Conservation (phyloP, 495 filamentous ascomycete species). For the Penicillium paradoxum region DNA sequence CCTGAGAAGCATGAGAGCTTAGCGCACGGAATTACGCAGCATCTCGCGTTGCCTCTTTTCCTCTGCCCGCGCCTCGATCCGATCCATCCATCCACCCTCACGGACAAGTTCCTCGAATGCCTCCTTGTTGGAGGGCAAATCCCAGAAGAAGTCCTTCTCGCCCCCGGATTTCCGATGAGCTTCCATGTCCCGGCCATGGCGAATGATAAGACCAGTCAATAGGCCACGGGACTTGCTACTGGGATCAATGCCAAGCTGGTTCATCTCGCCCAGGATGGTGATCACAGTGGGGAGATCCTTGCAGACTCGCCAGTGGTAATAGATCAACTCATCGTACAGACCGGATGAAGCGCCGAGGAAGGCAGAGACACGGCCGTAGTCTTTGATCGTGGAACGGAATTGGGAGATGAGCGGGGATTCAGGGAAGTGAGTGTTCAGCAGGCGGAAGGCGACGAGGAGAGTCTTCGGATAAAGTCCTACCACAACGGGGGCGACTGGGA, state of each 20-base stretch:
- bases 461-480: slow-evolving; percentile 62
- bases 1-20: background rate
- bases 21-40: background rate
- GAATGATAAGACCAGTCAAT: slow-evolving; percentile 32
- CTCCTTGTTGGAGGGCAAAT: slow-evolving; percentile 30
- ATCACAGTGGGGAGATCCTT: slow-evolving; percentile 57
- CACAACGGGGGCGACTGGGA: slow-evolving; percentile 51
- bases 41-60: background rate
- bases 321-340: slow-evolving; percentile 70
- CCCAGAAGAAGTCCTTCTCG: slow-evolving; percentile 33
- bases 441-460: slow-evolving; percentile 57
- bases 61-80: slow-evolving; percentile 10
- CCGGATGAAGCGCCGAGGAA: slow-evolving; percentile 66
- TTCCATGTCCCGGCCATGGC: slow-evolving; percentile 21
- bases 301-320: slow-evolving; percentile 58
- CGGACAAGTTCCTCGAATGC: slow-evolving; percentile 29
- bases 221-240: slow-evolving; percentile 52
- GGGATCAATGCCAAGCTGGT: slow-evolving; percentile 58
- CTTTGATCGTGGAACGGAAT: slow-evolving; percentile 65
- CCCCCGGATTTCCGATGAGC: background rate
- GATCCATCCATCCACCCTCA: slow-evolving; percentile 28
- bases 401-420: slow-evolving; percentile 56
- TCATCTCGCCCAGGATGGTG: slow-evolving; percentile 71
- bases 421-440: slow-evolving; percentile 58
- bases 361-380: slow-evolving; percentile 63